Evolutionary conservation across 257 asterid species (phyloP), one percentile per base, ranked within the genome.

Genomic region (Coffea canephora): DNA sequence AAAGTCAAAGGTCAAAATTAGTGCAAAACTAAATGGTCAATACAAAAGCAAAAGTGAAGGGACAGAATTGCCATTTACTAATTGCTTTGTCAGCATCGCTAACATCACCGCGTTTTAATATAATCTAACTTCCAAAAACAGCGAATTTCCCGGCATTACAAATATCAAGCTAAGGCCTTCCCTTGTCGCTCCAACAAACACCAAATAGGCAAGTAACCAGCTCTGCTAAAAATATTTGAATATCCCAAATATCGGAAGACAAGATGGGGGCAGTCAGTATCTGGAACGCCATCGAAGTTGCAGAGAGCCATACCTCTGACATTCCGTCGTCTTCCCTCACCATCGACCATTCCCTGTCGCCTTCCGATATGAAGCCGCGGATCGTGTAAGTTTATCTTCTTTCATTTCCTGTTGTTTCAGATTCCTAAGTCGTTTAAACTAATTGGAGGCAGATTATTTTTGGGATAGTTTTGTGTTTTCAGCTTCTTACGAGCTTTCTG

Each of bases 281-380:
- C 83, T 91, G 94, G 98, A 84, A 92, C 86, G 96, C 94, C 85
- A 83, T 91, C 84, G 91, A 87, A 82, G 93, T 91, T 81, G 93
- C 92, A 67, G 97, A 81, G 34, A 82, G 75, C 86, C 90, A 83
- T 83, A 83, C 87, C 89, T 82, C 88, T 21, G 86, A 87, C 54
- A 86, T 95, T 85, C 97, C 96, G 43, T 91, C 89, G 54, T 95
- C 99, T 27, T 82, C 89, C 19, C 85, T 86, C 84, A 84, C 89
- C 82, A 77, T 93, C 82, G 92, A 93, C 68, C 97, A 95, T 87
- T 87, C 99, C 43, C 98, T 95, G 55, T 64, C 99, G 41, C 87
- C 87, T 14, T 54, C 88, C 69, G 88, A 85, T 16, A 90, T 93
- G 91, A 93, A 89, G 86, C 99, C 97, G 69, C 90, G 82, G 80